phyloP scores from a whole-genome alignment of 169 alveolate genomes.

The Fabrea salina region DNA sequence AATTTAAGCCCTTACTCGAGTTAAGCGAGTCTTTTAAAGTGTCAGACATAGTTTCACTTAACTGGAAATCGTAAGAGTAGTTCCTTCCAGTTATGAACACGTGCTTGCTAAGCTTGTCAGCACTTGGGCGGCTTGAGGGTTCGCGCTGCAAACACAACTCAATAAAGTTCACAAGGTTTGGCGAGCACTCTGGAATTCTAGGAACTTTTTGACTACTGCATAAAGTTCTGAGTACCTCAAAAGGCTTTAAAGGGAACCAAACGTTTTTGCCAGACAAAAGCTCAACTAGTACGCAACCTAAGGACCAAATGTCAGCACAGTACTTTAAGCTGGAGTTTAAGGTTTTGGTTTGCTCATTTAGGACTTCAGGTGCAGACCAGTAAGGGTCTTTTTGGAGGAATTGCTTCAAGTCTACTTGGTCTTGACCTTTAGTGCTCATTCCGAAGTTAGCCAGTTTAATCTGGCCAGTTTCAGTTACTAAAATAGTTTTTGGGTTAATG shows the following conservation, averaged over 20 bases:
- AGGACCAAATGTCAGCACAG: constrained; percentile 86
- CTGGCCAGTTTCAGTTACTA: background rate
- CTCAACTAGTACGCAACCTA: constrained; percentile 85
- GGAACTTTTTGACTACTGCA: constrained; percentile 20
- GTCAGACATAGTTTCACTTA: too few species aligned
- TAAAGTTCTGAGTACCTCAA: constrained; percentile 8
- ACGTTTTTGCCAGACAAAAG: constrained; percentile 80
- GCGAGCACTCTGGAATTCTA: constrained; percentile 43
- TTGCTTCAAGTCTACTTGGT: constrained; percentile 34
- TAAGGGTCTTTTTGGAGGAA: background rate
- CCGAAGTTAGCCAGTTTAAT: constrained; percentile 30
- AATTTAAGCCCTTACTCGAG: too few species aligned
- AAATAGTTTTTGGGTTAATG: constrained; percentile 16
- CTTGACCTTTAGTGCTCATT: background rate
- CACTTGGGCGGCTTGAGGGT: background rate
- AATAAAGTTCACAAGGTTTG: constrained; percentile 34
- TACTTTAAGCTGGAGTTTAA: constrained; percentile 58
- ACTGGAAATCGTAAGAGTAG: background rate
- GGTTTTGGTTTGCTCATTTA: constrained; percentile 45
- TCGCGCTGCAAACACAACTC: background rate
- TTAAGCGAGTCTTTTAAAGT: too few species aligned
- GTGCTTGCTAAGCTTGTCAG: background rate
- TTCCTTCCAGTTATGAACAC: background rate
- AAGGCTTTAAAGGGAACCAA: constrained; percentile 45
- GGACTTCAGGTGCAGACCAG: constrained; percentile 32